Conservation (phyloP, 2,329 filamentous ascomycete genomes). For the Paracoccidioides lutzii region DNA sequence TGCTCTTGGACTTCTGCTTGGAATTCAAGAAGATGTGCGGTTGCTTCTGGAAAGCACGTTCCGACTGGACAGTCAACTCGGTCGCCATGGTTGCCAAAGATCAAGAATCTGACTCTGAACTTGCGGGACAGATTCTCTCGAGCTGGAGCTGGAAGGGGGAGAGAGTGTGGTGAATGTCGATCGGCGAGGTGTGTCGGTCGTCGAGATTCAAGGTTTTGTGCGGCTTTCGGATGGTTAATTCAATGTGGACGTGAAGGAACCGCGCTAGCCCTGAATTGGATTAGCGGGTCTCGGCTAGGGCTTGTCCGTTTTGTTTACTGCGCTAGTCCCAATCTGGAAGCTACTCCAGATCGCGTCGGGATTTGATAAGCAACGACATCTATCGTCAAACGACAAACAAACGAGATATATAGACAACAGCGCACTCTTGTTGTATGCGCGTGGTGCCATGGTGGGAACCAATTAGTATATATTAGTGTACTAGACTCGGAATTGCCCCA, state of each 20-base stretch:
- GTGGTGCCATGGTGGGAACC: neutral
- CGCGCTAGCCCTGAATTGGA: slow-evolving; percentile 19
- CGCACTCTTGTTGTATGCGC: neutral
- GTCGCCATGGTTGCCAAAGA: slow-evolving; percentile 69
- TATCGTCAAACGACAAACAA: neutral
- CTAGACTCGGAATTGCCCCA: neutral
- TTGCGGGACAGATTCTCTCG: slow-evolving; percentile 22
- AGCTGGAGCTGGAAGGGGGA: slow-evolving; percentile 18
- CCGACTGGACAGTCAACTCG: slow-evolving; percentile 98
- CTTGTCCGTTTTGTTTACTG: slow-evolving; percentile 32
- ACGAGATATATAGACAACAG: neutral
- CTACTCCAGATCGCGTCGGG: slow-evolving; percentile 20
- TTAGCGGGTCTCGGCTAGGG: slow-evolving; percentile 29
- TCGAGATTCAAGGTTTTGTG: slow-evolving; percentile 22
- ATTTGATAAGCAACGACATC: neutral
- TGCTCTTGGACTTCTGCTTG: slow-evolving; percentile 76
- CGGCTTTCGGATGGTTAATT: slow-evolving; percentile 22
- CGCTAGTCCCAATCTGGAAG: slow-evolving; percentile 21
- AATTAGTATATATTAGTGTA: neutral
- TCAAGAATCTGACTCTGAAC: slow-evolving; percentile 22
- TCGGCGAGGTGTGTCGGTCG: slow-evolving; percentile 13
- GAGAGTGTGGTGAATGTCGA: slow-evolving; percentile 4
- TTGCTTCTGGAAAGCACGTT: slow-evolving; percentile 99
- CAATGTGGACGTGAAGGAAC: slow-evolving; percentile 26
- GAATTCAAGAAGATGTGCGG: slow-evolving; percentile 99